phyloP scores from a whole-genome alignment of 2,329 filamentous ascomycete species.

The Cryphonectria nitschkei region DNA sequence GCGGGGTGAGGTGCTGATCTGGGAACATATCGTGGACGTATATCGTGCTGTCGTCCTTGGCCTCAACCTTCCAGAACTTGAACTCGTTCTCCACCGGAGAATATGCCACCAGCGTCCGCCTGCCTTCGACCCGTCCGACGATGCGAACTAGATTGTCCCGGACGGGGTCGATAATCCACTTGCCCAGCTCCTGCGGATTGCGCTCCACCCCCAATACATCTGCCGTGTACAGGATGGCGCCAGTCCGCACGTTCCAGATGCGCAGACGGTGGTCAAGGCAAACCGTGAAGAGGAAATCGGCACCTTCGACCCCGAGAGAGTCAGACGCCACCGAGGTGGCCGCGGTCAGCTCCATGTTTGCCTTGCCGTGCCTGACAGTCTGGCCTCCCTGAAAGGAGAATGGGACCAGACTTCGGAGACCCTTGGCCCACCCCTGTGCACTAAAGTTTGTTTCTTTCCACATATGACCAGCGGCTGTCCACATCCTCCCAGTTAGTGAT shows the following conservation, averaged over 20 bases:
- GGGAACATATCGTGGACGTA: constrained; percentile 75
- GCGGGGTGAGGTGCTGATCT: constrained; percentile 62
- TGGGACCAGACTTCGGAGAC: constrained; percentile 66
- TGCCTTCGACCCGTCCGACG: constrained; percentile 59
- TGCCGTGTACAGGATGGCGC: constrained; percentile 73
- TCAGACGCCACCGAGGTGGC: constrained; percentile 65
- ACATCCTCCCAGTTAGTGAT: constrained; percentile 5
- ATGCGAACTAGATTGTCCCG: constrained; percentile 78
- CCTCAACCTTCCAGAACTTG: constrained; percentile 84
- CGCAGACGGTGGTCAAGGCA: constrained; percentile 87
- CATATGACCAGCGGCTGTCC: constrained; percentile 37
- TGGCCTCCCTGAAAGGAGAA: constrained; percentile 70
- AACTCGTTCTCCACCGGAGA: constrained; percentile 89
- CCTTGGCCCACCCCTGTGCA: constrained; percentile 72
- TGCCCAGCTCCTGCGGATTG: constrained; percentile 69
- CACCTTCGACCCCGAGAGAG: constrained; percentile 52
- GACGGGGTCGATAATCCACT: constrained; percentile 77
- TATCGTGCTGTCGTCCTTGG: constrained; percentile 62
- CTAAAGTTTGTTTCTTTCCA: constrained; percentile 78
- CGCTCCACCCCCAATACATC: constrained; percentile 75
- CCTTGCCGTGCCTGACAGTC: constrained; percentile 65
- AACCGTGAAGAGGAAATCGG: constrained; percentile 71
- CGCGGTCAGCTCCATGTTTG: constrained; percentile 68
- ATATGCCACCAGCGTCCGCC: constrained; percentile 73
- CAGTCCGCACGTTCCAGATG: constrained; percentile 86